Conservation (phyloP, 495 filamentous ascomycete genomes). For the Xylaria acuta region DNA sequence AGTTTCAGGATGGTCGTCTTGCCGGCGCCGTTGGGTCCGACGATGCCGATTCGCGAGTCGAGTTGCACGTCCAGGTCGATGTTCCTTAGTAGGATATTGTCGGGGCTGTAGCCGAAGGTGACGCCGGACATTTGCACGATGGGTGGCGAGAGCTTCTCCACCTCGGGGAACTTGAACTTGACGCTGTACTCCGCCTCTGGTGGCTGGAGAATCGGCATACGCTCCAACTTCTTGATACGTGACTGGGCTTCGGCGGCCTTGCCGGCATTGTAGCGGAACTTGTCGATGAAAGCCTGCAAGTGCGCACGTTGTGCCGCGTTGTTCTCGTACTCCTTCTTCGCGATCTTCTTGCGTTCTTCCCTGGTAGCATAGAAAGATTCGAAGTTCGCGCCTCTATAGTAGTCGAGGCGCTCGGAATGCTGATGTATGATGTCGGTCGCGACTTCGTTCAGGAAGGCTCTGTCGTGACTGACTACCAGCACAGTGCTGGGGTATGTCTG, state of each 20-base stretch:
- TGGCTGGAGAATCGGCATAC: slow-evolving; percentile 88
- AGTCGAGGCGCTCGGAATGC: slow-evolving; percentile 94
- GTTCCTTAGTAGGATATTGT: slow-evolving; percentile 79
- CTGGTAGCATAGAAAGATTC: slow-evolving; percentile 98
- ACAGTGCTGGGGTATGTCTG: slow-evolving; percentile 93
- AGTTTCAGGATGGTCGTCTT: slow-evolving; percentile 97
- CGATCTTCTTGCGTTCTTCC: slow-evolving; percentile 95
- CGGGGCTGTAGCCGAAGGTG: slow-evolving; percentile 84
- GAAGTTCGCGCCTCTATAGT: slow-evolving; percentile 98
- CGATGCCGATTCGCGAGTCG: slow-evolving; percentile 97
- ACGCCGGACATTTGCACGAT: slow-evolving; percentile 98
- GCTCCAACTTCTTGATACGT: slow-evolving; percentile 97
- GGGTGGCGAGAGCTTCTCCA: slow-evolving; percentile 95
- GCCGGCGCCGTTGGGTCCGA: slow-evolving; percentile 97
- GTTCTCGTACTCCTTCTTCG: slow-evolving; percentile 97
- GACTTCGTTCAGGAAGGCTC: slow-evolving; percentile 98
- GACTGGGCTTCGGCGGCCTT: slow-evolving; percentile 99
- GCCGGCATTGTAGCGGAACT: slow-evolving; percentile 99
- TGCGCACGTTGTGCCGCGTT: slow-evolving; percentile 94
- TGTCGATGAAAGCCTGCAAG: slow-evolving; percentile 95
- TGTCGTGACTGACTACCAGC: slow-evolving; percentile 97
- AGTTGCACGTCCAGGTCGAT: slow-evolving; percentile 97
- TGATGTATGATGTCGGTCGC: slow-evolving; percentile 99
- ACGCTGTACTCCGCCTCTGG: slow-evolving; percentile 96
- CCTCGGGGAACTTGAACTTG: slow-evolving; percentile 96